phyloP scores from a whole-genome alignment of 805 yeast species.

The Suhomyces vadensis region DNA sequence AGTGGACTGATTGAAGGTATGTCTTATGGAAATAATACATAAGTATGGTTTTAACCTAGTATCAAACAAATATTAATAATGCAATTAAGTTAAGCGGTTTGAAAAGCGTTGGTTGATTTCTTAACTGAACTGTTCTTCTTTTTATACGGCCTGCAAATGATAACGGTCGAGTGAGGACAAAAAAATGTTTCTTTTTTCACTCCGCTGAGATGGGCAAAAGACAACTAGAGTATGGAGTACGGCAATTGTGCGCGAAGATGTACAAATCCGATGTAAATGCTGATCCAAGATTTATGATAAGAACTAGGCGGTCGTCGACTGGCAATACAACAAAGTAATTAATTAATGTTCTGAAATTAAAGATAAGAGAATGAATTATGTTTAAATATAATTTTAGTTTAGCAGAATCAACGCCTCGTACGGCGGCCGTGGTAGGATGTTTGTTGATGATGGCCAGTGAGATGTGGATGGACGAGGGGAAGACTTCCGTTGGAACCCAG shows the following conservation, averaged over 20 bases:
- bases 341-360: no score
- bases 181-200: background rate
- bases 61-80: background rate
- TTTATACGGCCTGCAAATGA: no score
- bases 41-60: background rate
- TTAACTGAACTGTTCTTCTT: background rate
- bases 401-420: no score
- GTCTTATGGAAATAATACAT: constrained; percentile 5
- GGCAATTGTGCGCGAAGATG: background rate
- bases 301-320: no score
- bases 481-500: background rate
- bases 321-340: no score
- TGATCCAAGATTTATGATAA: no score
- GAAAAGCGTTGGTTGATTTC: no score
- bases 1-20: constrained; percentile 5
- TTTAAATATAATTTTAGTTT: no score
- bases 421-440: background rate
- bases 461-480: no score
- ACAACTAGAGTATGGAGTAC: background rate
- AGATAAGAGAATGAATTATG: no score
- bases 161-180: background rate
- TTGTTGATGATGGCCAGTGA: no score
- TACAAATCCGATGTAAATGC: background rate
- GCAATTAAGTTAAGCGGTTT: background rate
- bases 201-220: constrained; percentile 1